Percentiles rank a stretch among this genome's conserved stretches.
Conservation (phyloP, 495 filamentous ascomycete species). For the Neurospora sp. region DNA sequence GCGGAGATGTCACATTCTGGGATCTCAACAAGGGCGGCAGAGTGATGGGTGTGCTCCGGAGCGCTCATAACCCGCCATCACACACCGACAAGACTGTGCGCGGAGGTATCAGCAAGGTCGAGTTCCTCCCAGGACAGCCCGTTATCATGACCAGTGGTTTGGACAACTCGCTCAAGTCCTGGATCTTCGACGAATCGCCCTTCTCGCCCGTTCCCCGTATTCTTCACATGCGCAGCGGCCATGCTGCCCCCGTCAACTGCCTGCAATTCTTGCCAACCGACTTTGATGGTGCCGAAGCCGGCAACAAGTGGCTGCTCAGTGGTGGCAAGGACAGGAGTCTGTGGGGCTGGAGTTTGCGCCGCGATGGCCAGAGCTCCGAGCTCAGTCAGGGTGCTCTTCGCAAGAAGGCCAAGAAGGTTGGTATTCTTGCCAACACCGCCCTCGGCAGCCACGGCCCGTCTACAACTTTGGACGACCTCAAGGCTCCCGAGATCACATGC, state of each 20-base stretch:
- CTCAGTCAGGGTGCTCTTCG: slow-evolving; percentile 79
- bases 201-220: slow-evolving; percentile 76
- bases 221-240: slow-evolving; percentile 74
- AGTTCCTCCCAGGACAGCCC: slow-evolving; percentile 87
- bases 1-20: slow-evolving; percentile 89
- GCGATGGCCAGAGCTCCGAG: slow-evolving; percentile 89
- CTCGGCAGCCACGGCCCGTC: slow-evolving; percentile 37
- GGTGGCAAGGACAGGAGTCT: slow-evolving; percentile 78
- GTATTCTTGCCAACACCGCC: slow-evolving; percentile 45
- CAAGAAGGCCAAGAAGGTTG: slow-evolving; percentile 75
- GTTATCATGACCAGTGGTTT: slow-evolving; percentile 80
- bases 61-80: slow-evolving; percentile 70
- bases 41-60: slow-evolving; percentile 69
- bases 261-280: slow-evolving; percentile 75
- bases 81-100: slow-evolving; percentile 30
- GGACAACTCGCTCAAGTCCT: slow-evolving; percentile 89
- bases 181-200: slow-evolving; percentile 86
- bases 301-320: slow-evolving; percentile 90
- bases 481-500: slow-evolving; percentile 79
- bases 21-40: slow-evolving; percentile 82
- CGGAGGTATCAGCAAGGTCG: slow-evolving; percentile 61
- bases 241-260: slow-evolving; percentile 71
- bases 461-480: slow-evolving; percentile 61
- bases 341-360: slow-evolving; percentile 90
- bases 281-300: slow-evolving; percentile 78